Conservation (phyloP, 306 rosid species). For the Begonia fuchsioides region DNA sequence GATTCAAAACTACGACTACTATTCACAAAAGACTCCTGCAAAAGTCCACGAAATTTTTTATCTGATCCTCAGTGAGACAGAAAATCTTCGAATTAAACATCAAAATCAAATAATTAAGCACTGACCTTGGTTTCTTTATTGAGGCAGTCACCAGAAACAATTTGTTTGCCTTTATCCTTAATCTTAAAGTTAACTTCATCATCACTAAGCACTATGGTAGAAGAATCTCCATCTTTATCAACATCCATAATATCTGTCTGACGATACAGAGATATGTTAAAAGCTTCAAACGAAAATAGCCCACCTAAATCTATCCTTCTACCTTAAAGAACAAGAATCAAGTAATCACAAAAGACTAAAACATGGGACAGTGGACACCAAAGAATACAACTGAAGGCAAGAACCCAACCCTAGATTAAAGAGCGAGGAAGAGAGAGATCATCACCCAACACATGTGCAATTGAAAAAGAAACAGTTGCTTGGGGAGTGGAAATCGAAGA, state of each 20-base stretch:
- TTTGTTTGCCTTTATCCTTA: slow-evolving; percentile 43
- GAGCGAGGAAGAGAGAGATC: too few relatives aligned
- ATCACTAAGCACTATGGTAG: slow-evolving; percentile 22
- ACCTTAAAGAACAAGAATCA: neutral
- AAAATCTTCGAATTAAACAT: slow-evolving; percentile 6
- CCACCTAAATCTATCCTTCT: neutral
- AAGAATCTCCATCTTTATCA: slow-evolving; percentile 30
- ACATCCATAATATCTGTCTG: slow-evolving; percentile 49
- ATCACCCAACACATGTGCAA: too few relatives aligned
- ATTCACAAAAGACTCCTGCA: slow-evolving; percentile 23
- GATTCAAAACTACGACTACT: slow-evolving; percentile 15
- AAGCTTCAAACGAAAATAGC: neutral
- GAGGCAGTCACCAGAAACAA: slow-evolving; percentile 18
- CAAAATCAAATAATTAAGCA: slow-evolving; percentile 10
- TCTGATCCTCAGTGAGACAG: slow-evolving; percentile 5
- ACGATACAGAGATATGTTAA: slow-evolving; percentile 1
- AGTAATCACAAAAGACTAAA: neutral
- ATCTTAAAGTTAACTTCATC: slow-evolving; percentile 21
- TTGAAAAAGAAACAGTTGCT: neutral
- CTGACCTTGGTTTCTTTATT: slow-evolving; percentile 40
- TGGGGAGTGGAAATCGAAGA: neutral
- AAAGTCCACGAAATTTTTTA: neutral
- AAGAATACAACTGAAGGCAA: too few relatives aligned
- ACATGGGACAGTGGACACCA: neutral
- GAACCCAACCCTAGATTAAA: too few relatives aligned